Evolutionary conservation across 1,139 yeast species (phyloP).

Genomic region (Blastobotrys serpentis): DNA sequence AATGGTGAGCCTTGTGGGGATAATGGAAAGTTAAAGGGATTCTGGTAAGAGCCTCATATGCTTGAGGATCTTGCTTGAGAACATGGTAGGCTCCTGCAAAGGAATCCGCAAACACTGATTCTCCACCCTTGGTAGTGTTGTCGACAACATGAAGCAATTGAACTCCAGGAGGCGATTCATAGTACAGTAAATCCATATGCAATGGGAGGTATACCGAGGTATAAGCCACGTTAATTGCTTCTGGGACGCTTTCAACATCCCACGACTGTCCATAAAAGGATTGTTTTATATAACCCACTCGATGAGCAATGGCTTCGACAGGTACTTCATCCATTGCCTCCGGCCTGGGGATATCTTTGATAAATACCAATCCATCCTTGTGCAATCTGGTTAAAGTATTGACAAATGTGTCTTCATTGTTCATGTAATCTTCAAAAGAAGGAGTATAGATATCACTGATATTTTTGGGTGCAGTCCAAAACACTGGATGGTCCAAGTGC

Average conservation of each 20-base stretch:
- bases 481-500: slow-evolving; percentile 33
- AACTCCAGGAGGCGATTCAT: slow-evolving; percentile 82
- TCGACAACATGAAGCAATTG: slow-evolving; percentile 68
- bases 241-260: slow-evolving; percentile 60
- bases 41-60: slow-evolving; percentile 59
- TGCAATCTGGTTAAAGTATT: slow-evolving; percentile 51
- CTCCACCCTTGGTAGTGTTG: slow-evolving; percentile 67
- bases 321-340: slow-evolving; percentile 27
- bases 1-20: slow-evolving; percentile 61
- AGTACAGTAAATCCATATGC: slow-evolving; percentile 78
- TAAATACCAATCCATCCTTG: slow-evolving; percentile 57
- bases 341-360: slow-evolving; percentile 51
- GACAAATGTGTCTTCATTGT: slow-evolving; percentile 42
- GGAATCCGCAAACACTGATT: slow-evolving; percentile 71
- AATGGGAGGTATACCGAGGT: slow-evolving; percentile 66
- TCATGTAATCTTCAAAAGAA: slow-evolving; percentile 48
- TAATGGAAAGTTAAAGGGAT: slow-evolving; percentile 74
- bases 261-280: slow-evolving; percentile 76
- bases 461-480: slow-evolving; percentile 32
- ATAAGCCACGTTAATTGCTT: slow-evolving; percentile 74
- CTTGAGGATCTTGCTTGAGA: slow-evolving; percentile 55
- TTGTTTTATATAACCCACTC: slow-evolving; percentile 67
- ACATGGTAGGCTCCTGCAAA: slow-evolving; percentile 64
- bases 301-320: slow-evolving; percentile 52
- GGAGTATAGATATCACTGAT: slow-evolving; percentile 33